Conservation (phyloP, 1,139 yeast species). For the Lodderomyces beijingensis region DNA sequence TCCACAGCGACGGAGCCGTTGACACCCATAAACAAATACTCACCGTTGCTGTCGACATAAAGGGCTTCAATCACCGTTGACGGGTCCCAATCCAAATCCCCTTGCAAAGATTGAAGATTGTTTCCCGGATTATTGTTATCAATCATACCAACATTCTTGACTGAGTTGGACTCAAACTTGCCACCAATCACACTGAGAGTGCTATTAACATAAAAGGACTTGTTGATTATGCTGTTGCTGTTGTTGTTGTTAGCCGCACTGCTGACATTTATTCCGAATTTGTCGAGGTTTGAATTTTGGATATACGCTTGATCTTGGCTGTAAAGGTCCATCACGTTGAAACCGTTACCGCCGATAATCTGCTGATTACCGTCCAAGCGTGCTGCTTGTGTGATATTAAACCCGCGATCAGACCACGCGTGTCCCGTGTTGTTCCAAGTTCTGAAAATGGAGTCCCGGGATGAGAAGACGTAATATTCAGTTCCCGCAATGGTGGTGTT, state of each 20-base stretch:
- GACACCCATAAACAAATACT: constrained; percentile 47
- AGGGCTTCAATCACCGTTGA: constrained; percentile 36
- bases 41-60: constrained; percentile 33
- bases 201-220: constrained; percentile 42
- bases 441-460: constrained; percentile 20
- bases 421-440: constrained; percentile 40
- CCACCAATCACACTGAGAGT: constrained; percentile 53
- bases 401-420: constrained; percentile 32
- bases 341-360: constrained; percentile 38
- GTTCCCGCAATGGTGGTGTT: constrained; percentile 30
- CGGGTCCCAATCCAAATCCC: constrained; percentile 35
- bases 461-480: constrained; percentile 37
- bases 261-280: constrained; percentile 21
- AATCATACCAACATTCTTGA: constrained; percentile 40
- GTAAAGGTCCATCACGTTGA: constrained; percentile 33
- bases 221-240: constrained; percentile 36
- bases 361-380: constrained; percentile 22
- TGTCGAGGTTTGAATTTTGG: constrained; percentile 17
- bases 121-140: constrained; percentile 21
- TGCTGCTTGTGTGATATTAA: constrained; percentile 36
- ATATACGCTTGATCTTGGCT: constrained; percentile 30
- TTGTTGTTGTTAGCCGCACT: constrained; percentile 4
- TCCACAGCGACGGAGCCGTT: constrained; percentile 38
- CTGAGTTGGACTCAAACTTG: constrained; percentile 21
- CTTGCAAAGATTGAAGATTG: constrained; percentile 23